Percentiles rank a stretch among this genome's conserved stretches.
Evolutionary conservation across 75 land plant species (phyloP).

Genomic region (Picea glauca): DNA sequence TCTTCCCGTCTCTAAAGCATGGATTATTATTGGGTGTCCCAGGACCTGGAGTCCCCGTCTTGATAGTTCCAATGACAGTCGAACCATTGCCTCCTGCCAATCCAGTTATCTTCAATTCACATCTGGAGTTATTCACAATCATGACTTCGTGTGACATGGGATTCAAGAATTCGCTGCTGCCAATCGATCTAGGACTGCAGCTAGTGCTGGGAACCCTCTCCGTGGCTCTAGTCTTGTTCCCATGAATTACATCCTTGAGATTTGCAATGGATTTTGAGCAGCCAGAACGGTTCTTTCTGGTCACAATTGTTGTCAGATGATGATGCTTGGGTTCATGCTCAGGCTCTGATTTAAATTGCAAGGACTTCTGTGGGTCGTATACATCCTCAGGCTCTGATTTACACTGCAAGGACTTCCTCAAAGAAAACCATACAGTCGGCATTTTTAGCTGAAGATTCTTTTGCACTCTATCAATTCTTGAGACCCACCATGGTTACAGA

Average conservation of each 20-base stretch:
- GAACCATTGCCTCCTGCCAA: conserved; percentile 25
- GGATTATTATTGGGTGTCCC: conserved; percentile 34
- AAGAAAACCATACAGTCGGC: conserved; percentile 70
- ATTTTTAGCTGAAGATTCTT: conserved; percentile 15
- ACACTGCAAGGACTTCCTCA: conserved; percentile 61
- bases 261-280: conserved; percentile 89
- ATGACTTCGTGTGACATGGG: conserved; percentile 65
- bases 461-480: neutral
- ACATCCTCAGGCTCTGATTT: conserved; percentile 65
- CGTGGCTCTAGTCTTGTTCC: conserved; percentile 58
- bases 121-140: conserved; percentile 43
- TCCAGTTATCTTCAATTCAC: conserved; percentile 69
- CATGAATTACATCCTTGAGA: conserved; percentile 84
- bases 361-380: conserved; percentile 51
- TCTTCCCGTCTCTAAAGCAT: conserved; percentile 13
- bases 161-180: conserved; percentile 73
- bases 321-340: conserved; percentile 49
- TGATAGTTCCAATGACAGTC: conserved; percentile 43
- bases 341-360: conserved; percentile 59
- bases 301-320: conserved; percentile 33
- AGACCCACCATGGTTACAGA: neutral
- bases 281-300: conserved; percentile 61
- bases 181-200: conserved; percentile 85
- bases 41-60: conserved; percentile 67
- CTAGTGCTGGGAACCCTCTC: conserved; percentile 39